Percentiles rank a stretch among this genome's conserved stretches.
Conservation (phyloP, 805 yeast species). For the Kockiozyma suomiensis region DNA sequence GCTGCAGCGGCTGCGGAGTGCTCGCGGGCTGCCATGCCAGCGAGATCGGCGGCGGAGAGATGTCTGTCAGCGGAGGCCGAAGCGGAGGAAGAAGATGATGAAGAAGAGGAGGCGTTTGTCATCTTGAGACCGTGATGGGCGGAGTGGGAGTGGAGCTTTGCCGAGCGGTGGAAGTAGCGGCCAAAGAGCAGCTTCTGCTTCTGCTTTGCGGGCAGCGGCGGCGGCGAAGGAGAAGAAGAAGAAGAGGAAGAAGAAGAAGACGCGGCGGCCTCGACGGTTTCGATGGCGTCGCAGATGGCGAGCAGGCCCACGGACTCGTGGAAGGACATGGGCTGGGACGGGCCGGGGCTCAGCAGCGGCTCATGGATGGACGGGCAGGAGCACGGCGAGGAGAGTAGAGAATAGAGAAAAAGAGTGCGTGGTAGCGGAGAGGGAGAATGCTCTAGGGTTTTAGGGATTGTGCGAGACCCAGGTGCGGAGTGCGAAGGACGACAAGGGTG, state of each 20-base stretch:
- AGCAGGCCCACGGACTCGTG: conserved; percentile 47
- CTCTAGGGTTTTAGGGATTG: not conserved
- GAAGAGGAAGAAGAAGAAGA: conserved; percentile 20
- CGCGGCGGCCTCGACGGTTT: conserved; percentile 41
- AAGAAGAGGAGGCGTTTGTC: conserved; percentile 20
- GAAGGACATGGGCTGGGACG: conserved; percentile 38
- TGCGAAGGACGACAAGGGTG: not conserved
- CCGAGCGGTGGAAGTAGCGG: conserved; percentile 11
- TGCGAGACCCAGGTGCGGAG: no score
- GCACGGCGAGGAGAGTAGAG: not conserved
- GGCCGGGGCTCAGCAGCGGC: conserved; percentile 23
- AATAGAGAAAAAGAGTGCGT: not conserved
- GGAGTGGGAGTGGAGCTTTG: conserved; percentile 5
- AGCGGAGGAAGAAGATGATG: conserved; percentile 19
- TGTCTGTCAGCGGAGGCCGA: conserved; percentile 5
- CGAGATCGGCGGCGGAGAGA: conserved; percentile 13
- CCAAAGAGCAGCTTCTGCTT: conserved; percentile 8
- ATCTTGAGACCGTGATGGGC: conserved; percentile 12
- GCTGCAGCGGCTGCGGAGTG: conserved; percentile 12
- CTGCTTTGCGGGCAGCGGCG: conserved; percentile 8
- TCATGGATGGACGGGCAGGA: not conserved
- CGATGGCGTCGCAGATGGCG: conserved; percentile 47
- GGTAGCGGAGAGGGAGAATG: not conserved
- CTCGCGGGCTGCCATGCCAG: conserved; percentile 15
- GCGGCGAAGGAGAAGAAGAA: conserved; percentile 19